Conservation (phyloP, 2,329 filamentous ascomycete species). For the Paracamarosporium sp. region DNA sequence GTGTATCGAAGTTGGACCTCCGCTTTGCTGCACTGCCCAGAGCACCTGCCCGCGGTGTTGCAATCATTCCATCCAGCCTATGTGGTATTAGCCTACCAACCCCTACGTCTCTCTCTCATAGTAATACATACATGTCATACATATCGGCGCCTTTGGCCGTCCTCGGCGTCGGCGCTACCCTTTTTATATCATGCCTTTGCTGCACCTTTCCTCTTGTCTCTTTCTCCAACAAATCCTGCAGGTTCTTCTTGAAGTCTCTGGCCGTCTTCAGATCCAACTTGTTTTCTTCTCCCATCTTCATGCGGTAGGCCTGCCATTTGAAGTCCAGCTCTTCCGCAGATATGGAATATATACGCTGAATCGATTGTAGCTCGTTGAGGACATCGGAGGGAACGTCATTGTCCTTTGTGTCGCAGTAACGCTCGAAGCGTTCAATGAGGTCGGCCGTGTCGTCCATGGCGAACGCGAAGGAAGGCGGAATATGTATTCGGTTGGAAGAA, state of each 20-base stretch:
- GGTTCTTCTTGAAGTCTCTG: constrained; percentile 81
- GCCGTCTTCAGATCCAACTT: constrained; percentile 73
- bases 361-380: constrained; percentile 80
- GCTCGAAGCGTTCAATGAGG: constrained; percentile 67
- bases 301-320: constrained; percentile 98
- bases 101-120: not conserved
- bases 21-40: constrained; percentile 58
- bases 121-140: constrained; percentile 72
- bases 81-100: constrained; percentile 13
- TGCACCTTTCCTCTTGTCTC: constrained; percentile 73
- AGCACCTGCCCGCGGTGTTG: constrained; percentile 50
- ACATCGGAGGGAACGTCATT: constrained; percentile 75
- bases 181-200: constrained; percentile 66
- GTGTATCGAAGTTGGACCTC: constrained; percentile 60
- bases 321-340: constrained; percentile 88
- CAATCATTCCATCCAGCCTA: constrained; percentile 57
- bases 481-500: not conserved
- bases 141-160: constrained; percentile 67
- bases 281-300: constrained; percentile 88
- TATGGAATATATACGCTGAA: constrained; percentile 82
- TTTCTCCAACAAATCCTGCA: constrained; percentile 84
- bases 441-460: constrained; percentile 60
- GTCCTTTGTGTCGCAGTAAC: constrained; percentile 61
- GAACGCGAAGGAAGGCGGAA: too few species aligned
- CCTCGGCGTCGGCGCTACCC: constrained; percentile 66